Base-by-base conservation (phyloP, 805 yeast genomes). In the Schizosaccharomyces cryophilus region DNA sequence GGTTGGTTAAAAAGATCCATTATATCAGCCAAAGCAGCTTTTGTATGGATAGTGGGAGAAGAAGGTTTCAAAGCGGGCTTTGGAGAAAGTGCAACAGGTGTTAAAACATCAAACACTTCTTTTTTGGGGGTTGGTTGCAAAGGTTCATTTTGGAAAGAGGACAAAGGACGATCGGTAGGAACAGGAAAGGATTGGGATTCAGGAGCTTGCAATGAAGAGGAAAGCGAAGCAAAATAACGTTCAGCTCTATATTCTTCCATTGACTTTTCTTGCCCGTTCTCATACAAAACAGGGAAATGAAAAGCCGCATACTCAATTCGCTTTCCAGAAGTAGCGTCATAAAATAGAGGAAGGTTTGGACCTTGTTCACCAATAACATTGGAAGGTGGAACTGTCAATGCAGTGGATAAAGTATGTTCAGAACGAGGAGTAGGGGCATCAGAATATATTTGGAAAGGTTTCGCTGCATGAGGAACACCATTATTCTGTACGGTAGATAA, bases 211-310 rank as follows among this genome's bases (percentile, higher is more conserved):
- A 45, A 35, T 35, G 40, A 35, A 2, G 40, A 35, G 40, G 40
- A 9, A 45, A 45, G 4, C 17, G 51, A 45, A 45, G 9, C 21
- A 45, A 45, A 24, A 24, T 45, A 45, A 11, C 51, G 51, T 45
- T 45, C 26, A n/a, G 85, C 83, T 58, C 85, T 70, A 2, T 87
- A 69, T 67, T 89, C 95, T 55, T 77, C 79, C 3, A 83, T 67
- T 63, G 84, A 81, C 60, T 72, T 77, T 64, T 84, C 93, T 54
- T 78, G 80, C 0, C 68, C 69, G 2, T 66, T 66, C 4, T 66
- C 67, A 58, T 67, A 67, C 5, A 67, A 58, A 17, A 60, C 59
- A 6, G 42, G 21, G 61, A 67, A 55, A 5, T 65, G 67, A 5
- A 64, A 64, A 5, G 64, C 65, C 62, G 66, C 62, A 47, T 59